phyloP scores from a whole-genome alignment of 495 filamentous ascomycete genomes.

The Xylaria nigripes region DNA sequence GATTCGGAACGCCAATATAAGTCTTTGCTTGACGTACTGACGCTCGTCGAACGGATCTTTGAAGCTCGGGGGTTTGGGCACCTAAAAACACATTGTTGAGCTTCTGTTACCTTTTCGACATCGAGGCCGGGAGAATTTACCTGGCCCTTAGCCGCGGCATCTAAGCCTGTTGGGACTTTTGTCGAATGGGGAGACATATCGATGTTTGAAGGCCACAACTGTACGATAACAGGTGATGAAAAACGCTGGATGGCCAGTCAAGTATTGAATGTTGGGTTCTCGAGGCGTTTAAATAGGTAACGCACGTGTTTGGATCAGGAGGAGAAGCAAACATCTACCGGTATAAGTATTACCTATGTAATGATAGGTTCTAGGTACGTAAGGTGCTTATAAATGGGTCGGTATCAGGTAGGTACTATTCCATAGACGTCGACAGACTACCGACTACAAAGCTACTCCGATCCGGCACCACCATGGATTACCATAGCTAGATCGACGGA shows the following conservation, averaged over 20 bases:
- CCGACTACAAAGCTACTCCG: no score
- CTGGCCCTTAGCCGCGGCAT: background rate
- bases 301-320: no score
- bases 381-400: no score
- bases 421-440: no score
- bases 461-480: no score
- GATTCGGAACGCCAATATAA: constrained; percentile 16
- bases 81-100: background rate
- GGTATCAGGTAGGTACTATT: no score
- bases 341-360: no score
- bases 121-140: background rate
- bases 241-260: background rate
- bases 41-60: constrained; percentile 17
- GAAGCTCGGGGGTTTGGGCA: constrained; percentile 12
- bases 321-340: no score
- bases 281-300: no score
- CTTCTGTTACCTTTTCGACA: background rate
- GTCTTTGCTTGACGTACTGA: constrained; percentile 15
- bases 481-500: no score
- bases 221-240: background rate
- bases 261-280: no score
- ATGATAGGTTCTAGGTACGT: no score
- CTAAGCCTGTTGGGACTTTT: background rate
- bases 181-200: constrained; percentile 12
- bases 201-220: background rate